phyloP scores from a whole-genome alignment of 129 eudicot genomes.

The Flaveria robusta region DNA sequence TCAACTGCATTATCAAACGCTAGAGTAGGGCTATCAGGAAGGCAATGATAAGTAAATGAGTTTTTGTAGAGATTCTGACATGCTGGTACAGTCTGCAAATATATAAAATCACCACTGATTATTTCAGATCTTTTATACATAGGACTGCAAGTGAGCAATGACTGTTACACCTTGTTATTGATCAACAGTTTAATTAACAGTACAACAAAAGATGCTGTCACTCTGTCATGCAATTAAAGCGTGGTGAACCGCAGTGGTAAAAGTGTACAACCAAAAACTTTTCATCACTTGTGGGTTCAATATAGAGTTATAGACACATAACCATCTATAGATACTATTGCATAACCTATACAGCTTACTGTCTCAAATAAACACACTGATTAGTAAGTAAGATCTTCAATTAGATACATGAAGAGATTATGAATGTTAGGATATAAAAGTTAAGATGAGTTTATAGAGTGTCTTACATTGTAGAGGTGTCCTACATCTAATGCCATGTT shows the following conservation, averaged over 20 bases:
- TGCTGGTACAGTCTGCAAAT: slow-evolving; percentile 88
- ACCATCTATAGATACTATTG: background rate
- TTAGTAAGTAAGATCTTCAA: background rate
- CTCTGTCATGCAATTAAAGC: slow-evolving; percentile 10
- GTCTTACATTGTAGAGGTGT: background rate
- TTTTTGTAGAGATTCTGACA: slow-evolving; percentile 95
- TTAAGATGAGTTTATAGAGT: background rate
- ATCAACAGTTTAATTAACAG: background rate
- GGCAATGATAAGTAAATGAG: slow-evolving; percentile 85
- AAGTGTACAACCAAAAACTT: background rate
- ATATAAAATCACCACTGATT: slow-evolving; percentile 20
- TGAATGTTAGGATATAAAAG: background rate
- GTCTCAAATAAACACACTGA: background rate
- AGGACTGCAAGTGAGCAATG: slow-evolving; percentile 16
- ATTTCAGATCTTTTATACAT: slow-evolving; percentile 10
- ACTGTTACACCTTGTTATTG: background rate
- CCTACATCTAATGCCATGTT: background rate
- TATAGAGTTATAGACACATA: background rate
- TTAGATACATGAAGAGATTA: too few relatives aligned
- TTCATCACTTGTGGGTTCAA: background rate
- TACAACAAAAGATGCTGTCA: slow-evolving; percentile 13
- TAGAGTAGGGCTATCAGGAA: slow-evolving; percentile 67
- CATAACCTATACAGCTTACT: too few relatives aligned
- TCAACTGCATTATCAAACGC: slow-evolving; percentile 86
- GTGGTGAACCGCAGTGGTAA: background rate